A percentile compares a stretch with the other conserved stretches of the same genome.
These are phyloP conservation scores for Stygiomarasmius scandens DNA, from an alignment of 1,284 basidiomycete genomes.

Conservation along the genomic window DNA sequence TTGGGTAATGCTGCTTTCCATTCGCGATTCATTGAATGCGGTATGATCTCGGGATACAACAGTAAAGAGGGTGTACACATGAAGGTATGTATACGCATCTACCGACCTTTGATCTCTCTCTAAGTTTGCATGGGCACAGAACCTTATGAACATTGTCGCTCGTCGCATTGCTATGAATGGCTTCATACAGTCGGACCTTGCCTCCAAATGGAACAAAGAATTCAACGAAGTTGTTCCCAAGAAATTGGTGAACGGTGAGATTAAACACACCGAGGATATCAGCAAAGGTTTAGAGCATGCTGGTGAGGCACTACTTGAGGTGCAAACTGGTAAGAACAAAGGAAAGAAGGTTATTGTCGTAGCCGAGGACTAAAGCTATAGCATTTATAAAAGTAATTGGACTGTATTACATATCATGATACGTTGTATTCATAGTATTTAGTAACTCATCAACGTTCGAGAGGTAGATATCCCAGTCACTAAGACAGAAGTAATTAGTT, in stretches of 20 bases:
- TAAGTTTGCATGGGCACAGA: too few species aligned
- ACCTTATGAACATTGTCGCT: not conserved
- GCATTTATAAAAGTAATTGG: too few species aligned
- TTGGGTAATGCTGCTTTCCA: conserved; percentile 31
- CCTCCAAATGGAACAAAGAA: conserved; percentile 24
- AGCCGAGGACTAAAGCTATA: not conserved
- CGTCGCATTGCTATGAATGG: not conserved
- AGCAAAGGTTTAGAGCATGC: conserved; percentile 42
- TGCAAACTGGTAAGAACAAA: conserved; percentile 47
- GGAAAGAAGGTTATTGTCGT: conserved; percentile 38
- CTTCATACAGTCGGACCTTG: conserved; percentile 46
- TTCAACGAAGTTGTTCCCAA: conserved; percentile 49
- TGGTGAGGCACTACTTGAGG: conserved; percentile 42
- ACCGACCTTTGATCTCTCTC: too few species aligned
- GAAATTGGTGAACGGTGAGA: conserved; percentile 46
- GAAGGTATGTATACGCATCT: not conserved
- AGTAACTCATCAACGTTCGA: conserved; percentile 8
- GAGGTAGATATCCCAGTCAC: conserved; percentile 4
- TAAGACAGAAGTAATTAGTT: too few species aligned
- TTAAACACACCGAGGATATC: conserved; percentile 52
- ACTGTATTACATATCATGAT: too few species aligned
- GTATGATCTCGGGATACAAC: conserved; percentile 31
- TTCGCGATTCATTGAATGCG: conserved; percentile 12
- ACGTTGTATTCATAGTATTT: not conserved
- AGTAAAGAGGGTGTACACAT: conserved; percentile 5